These are phyloP conservation scores for Diaporthe sp. DNA, from an alignment of 2,329 filamentous ascomycete genomes.

Conservation along the genomic window DNA sequence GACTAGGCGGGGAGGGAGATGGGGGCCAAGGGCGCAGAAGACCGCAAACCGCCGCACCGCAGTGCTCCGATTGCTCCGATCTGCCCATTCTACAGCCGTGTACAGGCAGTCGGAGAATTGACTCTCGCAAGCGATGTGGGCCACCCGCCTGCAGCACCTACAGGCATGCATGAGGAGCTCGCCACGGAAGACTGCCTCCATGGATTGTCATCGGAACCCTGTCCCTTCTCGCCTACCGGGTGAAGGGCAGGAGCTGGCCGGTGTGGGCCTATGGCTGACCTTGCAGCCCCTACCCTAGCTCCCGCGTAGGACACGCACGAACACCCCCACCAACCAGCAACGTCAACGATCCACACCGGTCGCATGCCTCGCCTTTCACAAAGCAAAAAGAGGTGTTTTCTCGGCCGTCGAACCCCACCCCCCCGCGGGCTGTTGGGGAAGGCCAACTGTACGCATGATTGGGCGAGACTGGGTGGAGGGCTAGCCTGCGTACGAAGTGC, in stretches of 20 bases:
- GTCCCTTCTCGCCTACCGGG: conserved; percentile 27
- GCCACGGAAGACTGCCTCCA: conserved; percentile 14
- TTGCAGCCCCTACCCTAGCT: conserved; percentile 21
- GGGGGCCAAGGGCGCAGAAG: background rate
- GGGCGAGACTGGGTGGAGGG: background rate
- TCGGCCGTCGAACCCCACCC: background rate
- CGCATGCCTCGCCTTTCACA: conserved; percentile 22
- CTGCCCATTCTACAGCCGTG: background rate
- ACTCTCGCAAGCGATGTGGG: conserved; percentile 14
- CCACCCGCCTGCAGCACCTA: conserved; percentile 7
- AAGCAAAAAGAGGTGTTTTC: background rate
- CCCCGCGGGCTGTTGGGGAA: background rate
- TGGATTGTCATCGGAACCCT: conserved; percentile 23
- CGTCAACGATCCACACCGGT: conserved; percentile 14
- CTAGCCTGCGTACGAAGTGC: conserved; percentile 9
- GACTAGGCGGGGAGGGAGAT: conserved; percentile 7
- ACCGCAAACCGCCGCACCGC: background rate
- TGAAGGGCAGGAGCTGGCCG: conserved; percentile 25
- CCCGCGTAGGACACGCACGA: conserved; percentile 28
- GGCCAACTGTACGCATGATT: background rate
- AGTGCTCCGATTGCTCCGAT: background rate
- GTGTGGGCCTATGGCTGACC: conserved; percentile 25
- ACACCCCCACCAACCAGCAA: conserved; percentile 29
- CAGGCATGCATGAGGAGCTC: conserved; percentile 22
- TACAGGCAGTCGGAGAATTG: conserved; percentile 1